Evolutionary conservation across 768 basidiomycete species (phyloP), one percentile per base, ranked within the genome.

Genomic region (Boletus subparvulus): DNA sequence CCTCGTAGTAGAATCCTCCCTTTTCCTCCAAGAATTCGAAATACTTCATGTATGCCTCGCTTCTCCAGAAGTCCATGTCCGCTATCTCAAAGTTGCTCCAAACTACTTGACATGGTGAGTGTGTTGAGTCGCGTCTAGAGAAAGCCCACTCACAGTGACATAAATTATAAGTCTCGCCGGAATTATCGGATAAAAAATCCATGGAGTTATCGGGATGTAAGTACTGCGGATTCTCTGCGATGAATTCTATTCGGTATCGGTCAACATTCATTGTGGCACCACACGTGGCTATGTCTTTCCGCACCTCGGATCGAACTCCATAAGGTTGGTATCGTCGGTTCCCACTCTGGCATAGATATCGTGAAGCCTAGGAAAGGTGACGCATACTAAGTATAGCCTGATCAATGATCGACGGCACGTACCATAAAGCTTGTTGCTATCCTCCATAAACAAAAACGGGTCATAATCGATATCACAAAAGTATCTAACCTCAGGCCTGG

Each of bases 61-160:
- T 74, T 62, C 93, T 79, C 91, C 91, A 94, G 57, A 95, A 83
- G 58, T 90, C 85, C 58, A 95, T 79, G 65, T 86, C 81, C 6
- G 80, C 94, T 56, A 97, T 96, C 70, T 96, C 94, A 64, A 96
- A 96, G 72, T 94, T 97, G 62, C 86, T 90, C 92, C 92, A 94
- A 77, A 92, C 90, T 92, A 52, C 4, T 21, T 2, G 28, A 19
- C 19, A 21, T 41, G 37, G 12, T 65, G n/a, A 62, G 46, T 28
- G 26, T 47, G 19, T 17, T 8, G 16, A 21, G 32, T 35, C 7
- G 41, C 6, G 17, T 16, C 28, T 3, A 3, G 36, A 46, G 21
- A 40, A 21, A n/a, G 32, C 12, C 39, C 1, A 13, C 83, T 63
- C 60, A 85, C 83, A 86, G 61, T 86, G 84, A 63, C 86, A 88